Evolutionary conservation across 345 rosid genomes (phyloP), one percentile per base, ranked within the genome.

Genomic region (Firmiana major): DNA sequence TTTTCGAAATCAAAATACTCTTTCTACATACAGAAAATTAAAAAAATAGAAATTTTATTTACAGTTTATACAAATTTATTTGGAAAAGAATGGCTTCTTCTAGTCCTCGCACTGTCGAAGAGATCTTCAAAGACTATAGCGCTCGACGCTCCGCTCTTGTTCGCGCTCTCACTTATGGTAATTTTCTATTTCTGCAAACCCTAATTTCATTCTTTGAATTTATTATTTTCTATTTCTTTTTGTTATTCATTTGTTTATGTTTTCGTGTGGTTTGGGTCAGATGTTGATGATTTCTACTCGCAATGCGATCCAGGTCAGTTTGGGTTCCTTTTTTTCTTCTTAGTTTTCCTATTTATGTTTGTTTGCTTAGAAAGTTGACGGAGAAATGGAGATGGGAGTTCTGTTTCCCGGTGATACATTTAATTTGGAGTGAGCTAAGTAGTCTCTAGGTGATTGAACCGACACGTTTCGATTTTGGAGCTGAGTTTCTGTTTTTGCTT

Each of bases 231-330:
- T 1, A 11, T 8, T 2, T 7, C 0, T 6, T 0, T 58, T 60
- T 58, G 7, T 34, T 63, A 5, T 71, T 31, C 12, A 45, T 16
- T 63, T n/a, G 26, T 72, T 59, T 6, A 19, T 49, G 54, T 51
- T 55, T 73, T 59, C 26, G 26, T 12, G 45, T 10, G 57, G 71
- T 53, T 60, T 75, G 70, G 28, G 0, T 45, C 93, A 97, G 99
- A 97, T 88, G 99, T 92, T 42, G 97, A 97, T 79, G 95, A 90
- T 68, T 91, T 97, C 79, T 97, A 89, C 84, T 79, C 90, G 79
- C 97, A 88, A 78, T 97, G 99, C 82, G 97, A 97, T 94, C 99
- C 98, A 86, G 99, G 99, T 97, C 76, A 67, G 80, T 49, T 63
- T 4, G n/a, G 22, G 49, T 63, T 42, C 4, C 12, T 68, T 54